Percentiles rank a stretch among this genome's conserved stretches.
phyloP scores from a whole-genome alignment of 2,329 filamentous ascomycete species.

The Sarocladiaceae sp. region DNA sequence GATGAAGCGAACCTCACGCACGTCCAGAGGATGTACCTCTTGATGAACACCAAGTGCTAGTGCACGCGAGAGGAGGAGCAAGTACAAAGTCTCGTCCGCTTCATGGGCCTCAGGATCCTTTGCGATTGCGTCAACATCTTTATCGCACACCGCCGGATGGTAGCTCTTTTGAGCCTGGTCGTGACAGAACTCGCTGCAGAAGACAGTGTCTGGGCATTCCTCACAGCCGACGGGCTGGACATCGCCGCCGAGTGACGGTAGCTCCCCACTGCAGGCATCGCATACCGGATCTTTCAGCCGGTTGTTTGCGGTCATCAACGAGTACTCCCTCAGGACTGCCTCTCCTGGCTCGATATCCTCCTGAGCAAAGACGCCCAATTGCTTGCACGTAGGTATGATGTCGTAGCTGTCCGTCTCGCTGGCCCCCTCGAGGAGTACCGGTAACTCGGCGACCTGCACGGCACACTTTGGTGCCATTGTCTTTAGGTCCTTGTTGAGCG shows the following conservation, averaged over 20 bases:
- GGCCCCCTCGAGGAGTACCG: constrained; percentile 56
- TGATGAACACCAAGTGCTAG: constrained; percentile 59
- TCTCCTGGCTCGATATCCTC: constrained; percentile 73
- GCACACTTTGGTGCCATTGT: constrained; percentile 74
- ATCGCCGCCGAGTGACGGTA: constrained; percentile 53
- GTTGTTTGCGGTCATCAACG: constrained; percentile 83
- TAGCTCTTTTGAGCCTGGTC: constrained; percentile 52
- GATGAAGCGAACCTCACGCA: constrained; percentile 59
- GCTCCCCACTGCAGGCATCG: constrained; percentile 75
- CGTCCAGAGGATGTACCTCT: constrained; percentile 55
- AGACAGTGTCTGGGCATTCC: constrained; percentile 60
- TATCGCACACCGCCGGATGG: constrained; percentile 60
- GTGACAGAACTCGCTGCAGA: constrained; percentile 56
- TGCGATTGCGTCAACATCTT: constrained; percentile 58
- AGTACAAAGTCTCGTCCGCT: constrained; percentile 54
- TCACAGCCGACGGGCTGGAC: constrained; percentile 46
- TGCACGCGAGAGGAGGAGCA: constrained; percentile 55
- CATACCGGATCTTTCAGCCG: constrained; percentile 80
- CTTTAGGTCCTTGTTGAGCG: constrained; percentile 65
- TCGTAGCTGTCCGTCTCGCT: constrained; percentile 42
- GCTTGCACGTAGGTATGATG: constrained; percentile 56
- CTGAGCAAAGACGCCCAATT: constrained; percentile 86
- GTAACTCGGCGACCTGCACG: constrained; percentile 69
- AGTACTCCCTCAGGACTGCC: constrained; percentile 72
- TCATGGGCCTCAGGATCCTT: constrained; percentile 57